Conservation (phyloP, 306 rosid species). For the Cucumis cinereus region DNA sequence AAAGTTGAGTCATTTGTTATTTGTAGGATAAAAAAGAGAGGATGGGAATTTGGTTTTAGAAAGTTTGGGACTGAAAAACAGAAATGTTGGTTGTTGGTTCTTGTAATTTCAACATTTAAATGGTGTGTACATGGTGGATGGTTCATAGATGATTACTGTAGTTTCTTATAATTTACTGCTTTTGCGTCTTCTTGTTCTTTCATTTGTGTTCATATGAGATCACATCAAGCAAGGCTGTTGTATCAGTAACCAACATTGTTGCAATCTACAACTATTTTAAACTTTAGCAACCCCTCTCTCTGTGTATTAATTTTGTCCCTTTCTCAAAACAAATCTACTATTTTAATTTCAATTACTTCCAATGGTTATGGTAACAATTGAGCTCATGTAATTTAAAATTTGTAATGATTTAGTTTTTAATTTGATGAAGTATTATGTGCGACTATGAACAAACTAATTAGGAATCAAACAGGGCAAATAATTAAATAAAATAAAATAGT, state of each 20-base stretch:
- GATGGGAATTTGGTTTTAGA: background rate
- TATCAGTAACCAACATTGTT: background rate
- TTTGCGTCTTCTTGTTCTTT: background rate
- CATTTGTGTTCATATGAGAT: no score
- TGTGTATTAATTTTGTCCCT: background rate
- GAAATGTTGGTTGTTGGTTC: background rate
- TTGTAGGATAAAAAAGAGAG: background rate
- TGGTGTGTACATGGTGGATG: background rate
- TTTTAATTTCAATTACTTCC: no score
- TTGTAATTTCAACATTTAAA: background rate
- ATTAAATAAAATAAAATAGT: no score
- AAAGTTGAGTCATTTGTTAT: background rate
- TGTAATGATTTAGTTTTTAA: no score
- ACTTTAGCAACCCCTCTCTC: background rate
- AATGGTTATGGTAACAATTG: no score
- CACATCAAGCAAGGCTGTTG: background rate
- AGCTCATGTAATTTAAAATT: no score
- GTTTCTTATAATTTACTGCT: background rate
- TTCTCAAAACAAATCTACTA: background rate
- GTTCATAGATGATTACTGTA: background rate
- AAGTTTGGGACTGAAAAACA: background rate
- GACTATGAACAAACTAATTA: no score
- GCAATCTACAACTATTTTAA: background rate
- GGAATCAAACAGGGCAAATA: no score
- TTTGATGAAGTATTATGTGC: no score